phyloP scores from a whole-genome alignment of 352 stramenopile genomes.

The Phytophthora macrochlamydospora region DNA sequence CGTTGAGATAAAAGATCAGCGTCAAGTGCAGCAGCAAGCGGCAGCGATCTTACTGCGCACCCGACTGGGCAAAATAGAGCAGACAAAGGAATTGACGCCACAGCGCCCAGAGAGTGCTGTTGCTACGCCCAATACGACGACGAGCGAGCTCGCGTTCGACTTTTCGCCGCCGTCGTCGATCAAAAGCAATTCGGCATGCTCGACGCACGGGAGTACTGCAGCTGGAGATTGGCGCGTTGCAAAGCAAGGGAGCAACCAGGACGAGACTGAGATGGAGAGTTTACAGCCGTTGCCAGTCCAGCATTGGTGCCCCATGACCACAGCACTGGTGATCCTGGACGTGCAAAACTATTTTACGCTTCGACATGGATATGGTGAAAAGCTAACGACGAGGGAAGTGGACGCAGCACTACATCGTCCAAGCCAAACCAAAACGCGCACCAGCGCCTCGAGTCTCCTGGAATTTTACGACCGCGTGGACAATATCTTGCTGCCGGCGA shows the following conservation, averaged over 20 bases:
- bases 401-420: neutral
- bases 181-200: slow-evolving; percentile 13
- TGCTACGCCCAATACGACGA: slow-evolving; percentile 20
- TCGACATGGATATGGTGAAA: slow-evolving; percentile 18
- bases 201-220: slow-evolving; percentile 5
- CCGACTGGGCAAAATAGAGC: slow-evolving; percentile 37
- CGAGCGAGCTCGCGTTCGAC: slow-evolving; percentile 20
- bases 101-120: slow-evolving; percentile 10
- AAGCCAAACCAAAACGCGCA: slow-evolving; percentile 11
- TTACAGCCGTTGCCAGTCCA: slow-evolving; percentile 17
- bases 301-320: slow-evolving; percentile 72
- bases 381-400: neutral
- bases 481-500: slow-evolving; percentile 53
- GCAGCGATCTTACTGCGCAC: slow-evolving; percentile 57
- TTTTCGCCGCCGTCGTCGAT: slow-evolving; percentile 19
- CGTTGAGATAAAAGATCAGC: slow-evolving; percentile 33
- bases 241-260: slow-evolving; percentile 20
- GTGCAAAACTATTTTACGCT: slow-evolving; percentile 75
- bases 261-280: slow-evolving; percentile 1
- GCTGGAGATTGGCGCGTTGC: neutral
- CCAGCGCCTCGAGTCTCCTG: slow-evolving; percentile 5
- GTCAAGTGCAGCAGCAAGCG: slow-evolving; percentile 53
- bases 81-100: slow-evolving; percentile 1
- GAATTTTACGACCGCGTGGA: slow-evolving; percentile 61
- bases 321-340: slow-evolving; percentile 66